Evolutionary conservation across 352 stramenopile genomes (phyloP).

Genomic region (Phytophthora cactorum): DNA sequence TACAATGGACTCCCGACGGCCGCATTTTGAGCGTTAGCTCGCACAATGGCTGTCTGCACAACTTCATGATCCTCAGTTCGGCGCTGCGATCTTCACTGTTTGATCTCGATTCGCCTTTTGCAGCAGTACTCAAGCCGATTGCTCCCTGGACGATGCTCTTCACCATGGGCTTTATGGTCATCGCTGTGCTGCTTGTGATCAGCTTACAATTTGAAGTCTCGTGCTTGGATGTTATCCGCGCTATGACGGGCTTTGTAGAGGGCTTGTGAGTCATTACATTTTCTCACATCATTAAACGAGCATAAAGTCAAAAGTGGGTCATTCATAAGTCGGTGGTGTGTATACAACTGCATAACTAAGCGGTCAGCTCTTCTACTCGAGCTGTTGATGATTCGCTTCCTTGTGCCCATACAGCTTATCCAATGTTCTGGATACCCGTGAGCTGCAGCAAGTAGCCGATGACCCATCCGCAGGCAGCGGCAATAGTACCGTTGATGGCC

Average conservation of each 20-base stretch:
- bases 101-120: slow-evolving; percentile 62
- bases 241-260: slow-evolving; percentile 72
- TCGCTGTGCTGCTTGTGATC: slow-evolving; percentile 49
- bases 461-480: slow-evolving; percentile 76
- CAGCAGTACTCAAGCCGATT: slow-evolving; percentile 67
- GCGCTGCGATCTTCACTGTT: slow-evolving; percentile 66
- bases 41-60: slow-evolving; percentile 87
- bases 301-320: slow-evolving; percentile 1
- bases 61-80: slow-evolving; percentile 87
- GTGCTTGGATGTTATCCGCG: slow-evolving; percentile 58
- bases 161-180: slow-evolving; percentile 61
- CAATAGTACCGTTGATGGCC: slow-evolving; percentile 79
- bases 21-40: slow-evolving; percentile 91
- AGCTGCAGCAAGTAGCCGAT: slow-evolving; percentile 86
- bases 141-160: slow-evolving; percentile 66
- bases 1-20: slow-evolving; percentile 90
- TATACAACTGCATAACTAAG: slow-evolving; percentile 23
- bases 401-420: slow-evolving; percentile 33
- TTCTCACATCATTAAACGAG: neutral
- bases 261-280: slow-evolving; percentile 26
- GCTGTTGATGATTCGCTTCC: neutral
- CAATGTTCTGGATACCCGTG: slow-evolving; percentile 79
- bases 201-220: slow-evolving; percentile 61
- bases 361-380: neutral
- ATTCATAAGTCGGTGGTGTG: slow-evolving; percentile 13